phyloP scores from a whole-genome alignment of 2,329 filamentous ascomycete genomes.

The Talaromyces sp. region DNA sequence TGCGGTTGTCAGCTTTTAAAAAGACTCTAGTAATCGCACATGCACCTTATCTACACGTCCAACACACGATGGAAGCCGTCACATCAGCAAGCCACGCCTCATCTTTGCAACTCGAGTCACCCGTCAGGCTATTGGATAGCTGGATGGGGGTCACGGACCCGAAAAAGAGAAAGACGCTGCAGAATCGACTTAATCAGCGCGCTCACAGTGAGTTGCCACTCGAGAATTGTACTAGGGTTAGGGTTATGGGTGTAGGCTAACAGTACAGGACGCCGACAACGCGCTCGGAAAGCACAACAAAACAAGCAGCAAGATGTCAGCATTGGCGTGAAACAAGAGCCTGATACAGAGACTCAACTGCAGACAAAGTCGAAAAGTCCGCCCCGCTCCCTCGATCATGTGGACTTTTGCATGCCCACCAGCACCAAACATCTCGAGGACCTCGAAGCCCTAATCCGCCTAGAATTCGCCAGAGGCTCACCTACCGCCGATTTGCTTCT shows the following conservation, averaged over 20 bases:
- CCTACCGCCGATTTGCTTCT: constrained; percentile 14
- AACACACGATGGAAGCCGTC: background rate
- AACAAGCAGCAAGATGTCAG: background rate
- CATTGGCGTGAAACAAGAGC: background rate
- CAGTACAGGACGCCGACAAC: constrained; percentile 8
- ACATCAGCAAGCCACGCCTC: background rate
- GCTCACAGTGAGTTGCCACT: constrained; percentile 1
- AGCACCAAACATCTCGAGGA: background rate
- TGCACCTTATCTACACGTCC: background rate
- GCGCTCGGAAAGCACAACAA: background rate
- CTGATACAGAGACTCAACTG: background rate
- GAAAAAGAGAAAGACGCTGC: constrained; percentile 8
- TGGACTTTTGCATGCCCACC: background rate
- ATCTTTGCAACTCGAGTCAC: background rate
- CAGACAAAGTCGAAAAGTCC: background rate
- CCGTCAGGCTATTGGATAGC: constrained; percentile 3
- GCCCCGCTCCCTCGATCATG: constrained; percentile 4
- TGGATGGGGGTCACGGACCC: constrained; percentile 14
- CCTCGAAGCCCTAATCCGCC: constrained; percentile 8
- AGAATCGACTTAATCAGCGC: constrained; percentile 17
- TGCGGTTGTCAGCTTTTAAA: background rate
- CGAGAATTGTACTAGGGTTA: background rate
- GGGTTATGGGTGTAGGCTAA: background rate
- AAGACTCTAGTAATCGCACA: background rate
- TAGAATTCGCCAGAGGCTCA: constrained; percentile 11